A percentile compares a stretch with the other conserved stretches of the same genome.
Conservation (phyloP, 2,329 filamentous ascomycete genomes). For the Neopestalotiopsis sp. region DNA sequence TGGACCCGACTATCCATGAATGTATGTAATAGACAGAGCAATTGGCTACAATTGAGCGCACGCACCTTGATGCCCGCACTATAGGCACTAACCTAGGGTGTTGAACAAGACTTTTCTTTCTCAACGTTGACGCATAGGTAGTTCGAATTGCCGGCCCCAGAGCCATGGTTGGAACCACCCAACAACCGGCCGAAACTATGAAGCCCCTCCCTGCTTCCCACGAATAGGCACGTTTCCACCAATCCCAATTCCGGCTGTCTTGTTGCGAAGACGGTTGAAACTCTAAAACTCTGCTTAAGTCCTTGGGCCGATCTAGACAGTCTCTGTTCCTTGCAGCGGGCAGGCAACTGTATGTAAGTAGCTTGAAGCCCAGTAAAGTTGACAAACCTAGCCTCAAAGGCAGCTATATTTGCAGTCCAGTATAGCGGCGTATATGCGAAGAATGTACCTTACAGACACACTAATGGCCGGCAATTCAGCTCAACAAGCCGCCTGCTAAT, state of each 20-base stretch:
- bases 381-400: too few species aligned
- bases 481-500: too few species aligned
- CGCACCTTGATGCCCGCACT: background rate
- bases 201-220: background rate
- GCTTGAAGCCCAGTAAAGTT: too few species aligned
- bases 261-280: background rate
- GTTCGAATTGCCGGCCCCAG: background rate
- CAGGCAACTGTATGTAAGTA: background rate
- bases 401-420: too few species aligned
- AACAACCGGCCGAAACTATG: background rate
- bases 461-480: too few species aligned
- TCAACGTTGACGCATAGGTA: background rate
- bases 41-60: background rate
- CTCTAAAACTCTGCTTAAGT: background rate
- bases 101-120: background rate
- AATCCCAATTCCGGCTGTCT: background rate
- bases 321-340: background rate
- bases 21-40: background rate
- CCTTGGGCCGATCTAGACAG: background rate
- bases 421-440: too few species aligned
- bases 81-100: background rate
- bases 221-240: background rate
- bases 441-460: too few species aligned
- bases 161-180: background rate
- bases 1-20: too few species aligned